Base-by-base conservation (phyloP, 2,329 filamentous ascomycete genomes). In the Microascus cirrosus region DNA sequence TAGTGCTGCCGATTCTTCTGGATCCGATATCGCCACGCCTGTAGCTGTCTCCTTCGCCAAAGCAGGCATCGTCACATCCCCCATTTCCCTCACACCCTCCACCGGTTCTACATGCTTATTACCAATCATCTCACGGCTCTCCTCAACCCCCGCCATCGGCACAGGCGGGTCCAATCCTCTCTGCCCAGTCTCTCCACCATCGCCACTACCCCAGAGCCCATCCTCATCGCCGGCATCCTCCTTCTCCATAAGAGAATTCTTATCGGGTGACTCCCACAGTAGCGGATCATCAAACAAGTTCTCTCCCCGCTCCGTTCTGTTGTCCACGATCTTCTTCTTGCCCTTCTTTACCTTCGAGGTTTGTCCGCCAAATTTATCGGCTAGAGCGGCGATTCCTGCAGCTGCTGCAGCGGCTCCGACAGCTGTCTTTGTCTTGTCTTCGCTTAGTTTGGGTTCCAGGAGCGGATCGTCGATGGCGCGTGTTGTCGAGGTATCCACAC, bases 251-350 rank as follows among this genome's bases (percentile, higher is more conserved):
- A 57, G 10, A 6, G 34, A 24, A 48, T 57, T 53, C 39, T 24
- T 50, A 15, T 52, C 55, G 42, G 20, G 34, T 1, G 32, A 36
- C 63, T 78, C 73, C 74, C 74, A 75, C 28, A 76, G 64, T 18
- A 69, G 66, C 55, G 72, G 66, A 62, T 77, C 72, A 60, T 78
- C 73, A 64, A 77, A 74, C 34, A 74, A 63, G 61, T 77, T 74
- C 11, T 25, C 42, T 52, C 77, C 73, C 15, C 72, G 70, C 54
- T 65, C 65, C 13, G 68, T 59, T 39, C 71, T 68, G 61, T 72
- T 72, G 62, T 77, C 75, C 60, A 71, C 65, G 53, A 66, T 66
- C 65, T 71, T 71, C 61, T 70, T 70, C 55, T 72, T 70, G 57
- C 72, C 71, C 48, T 64, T 68, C 60, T 68, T 69, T n/a, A 32